phyloP scores from a whole-genome alignment of 2,329 filamentous ascomycete species.

The Lasiodiplodia sp. region DNA sequence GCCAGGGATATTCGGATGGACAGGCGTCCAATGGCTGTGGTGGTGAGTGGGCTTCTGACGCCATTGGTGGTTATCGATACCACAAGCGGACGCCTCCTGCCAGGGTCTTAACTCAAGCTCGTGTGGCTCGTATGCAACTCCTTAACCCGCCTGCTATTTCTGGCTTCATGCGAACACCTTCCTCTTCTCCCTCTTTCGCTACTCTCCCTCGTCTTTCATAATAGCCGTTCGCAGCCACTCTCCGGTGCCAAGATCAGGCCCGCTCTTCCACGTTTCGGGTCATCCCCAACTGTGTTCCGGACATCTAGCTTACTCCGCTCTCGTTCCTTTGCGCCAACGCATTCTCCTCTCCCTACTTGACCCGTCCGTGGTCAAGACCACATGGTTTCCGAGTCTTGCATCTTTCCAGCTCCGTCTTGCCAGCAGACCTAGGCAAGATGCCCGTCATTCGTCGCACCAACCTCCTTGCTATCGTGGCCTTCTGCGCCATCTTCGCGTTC shows the following conservation, averaged over 20 bases:
- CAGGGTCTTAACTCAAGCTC: constrained; percentile 12
- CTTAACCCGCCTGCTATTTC: constrained; percentile 24
- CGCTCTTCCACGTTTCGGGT: constrained; percentile 1
- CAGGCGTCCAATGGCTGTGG: constrained; percentile 3
- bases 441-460: constrained; percentile 41
- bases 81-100: constrained; percentile 18
- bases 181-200: neutral
- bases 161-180: constrained; percentile 5
- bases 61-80: constrained; percentile 23
- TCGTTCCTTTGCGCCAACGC: neutral
- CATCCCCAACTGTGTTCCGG: neutral
- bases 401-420: neutral
- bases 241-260: constrained; percentile 13
- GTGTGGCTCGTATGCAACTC: constrained; percentile 11
- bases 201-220: neutral
- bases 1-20: constrained; percentile 8
- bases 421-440: constrained; percentile 36
- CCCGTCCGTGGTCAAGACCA: neutral
- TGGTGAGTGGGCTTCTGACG: constrained; percentile 17
- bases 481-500: constrained; percentile 42
- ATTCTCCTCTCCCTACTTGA: constrained; percentile 5
- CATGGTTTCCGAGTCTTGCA: constrained; percentile 1
- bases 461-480: constrained; percentile 39
- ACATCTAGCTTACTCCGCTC: constrained; percentile 5
- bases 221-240: neutral